Evolutionary conservation across 352 stramenopile genomes (phyloP).

Genomic region (Globisporangium radiosum): DNA sequence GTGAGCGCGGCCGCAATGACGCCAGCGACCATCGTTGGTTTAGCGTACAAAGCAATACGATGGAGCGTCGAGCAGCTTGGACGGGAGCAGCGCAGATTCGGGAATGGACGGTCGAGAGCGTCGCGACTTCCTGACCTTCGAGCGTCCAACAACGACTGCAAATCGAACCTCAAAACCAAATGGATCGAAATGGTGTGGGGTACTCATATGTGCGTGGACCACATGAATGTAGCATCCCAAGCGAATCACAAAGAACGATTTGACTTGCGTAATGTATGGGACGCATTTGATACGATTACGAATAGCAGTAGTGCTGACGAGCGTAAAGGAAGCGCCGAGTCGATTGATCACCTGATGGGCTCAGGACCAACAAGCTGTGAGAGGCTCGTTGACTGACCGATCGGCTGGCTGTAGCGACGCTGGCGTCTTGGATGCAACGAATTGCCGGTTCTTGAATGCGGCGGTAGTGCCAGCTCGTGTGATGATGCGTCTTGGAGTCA

Average conservation of each 20-base stretch:
- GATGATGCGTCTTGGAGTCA: too few species aligned
- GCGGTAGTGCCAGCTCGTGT: too few species aligned
- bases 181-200: too few species aligned
- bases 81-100: not conserved
- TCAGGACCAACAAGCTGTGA: too few species aligned
- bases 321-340: not conserved
- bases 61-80: too few species aligned
- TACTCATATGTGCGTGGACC: not conserved
- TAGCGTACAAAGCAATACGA: not conserved
- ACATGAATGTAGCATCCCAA: not conserved
- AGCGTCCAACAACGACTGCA: too few species aligned
- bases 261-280: not conserved
- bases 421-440: too few species aligned
- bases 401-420: too few species aligned
- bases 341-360: too few species aligned
- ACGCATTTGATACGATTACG: not conserved
- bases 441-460: too few species aligned
- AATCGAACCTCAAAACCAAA: too few species aligned
- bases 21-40: constrained; percentile 24
- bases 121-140: not conserved
- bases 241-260: not conserved
- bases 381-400: too few species aligned
- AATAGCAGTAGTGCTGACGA: not conserved
- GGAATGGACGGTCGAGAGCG: constrained; percentile 1
- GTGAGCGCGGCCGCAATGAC: constrained; percentile 19